Evolutionary conservation across 2,329 filamentous ascomycete genomes (phyloP).

Genomic region (Monosporascus sp.): DNA sequence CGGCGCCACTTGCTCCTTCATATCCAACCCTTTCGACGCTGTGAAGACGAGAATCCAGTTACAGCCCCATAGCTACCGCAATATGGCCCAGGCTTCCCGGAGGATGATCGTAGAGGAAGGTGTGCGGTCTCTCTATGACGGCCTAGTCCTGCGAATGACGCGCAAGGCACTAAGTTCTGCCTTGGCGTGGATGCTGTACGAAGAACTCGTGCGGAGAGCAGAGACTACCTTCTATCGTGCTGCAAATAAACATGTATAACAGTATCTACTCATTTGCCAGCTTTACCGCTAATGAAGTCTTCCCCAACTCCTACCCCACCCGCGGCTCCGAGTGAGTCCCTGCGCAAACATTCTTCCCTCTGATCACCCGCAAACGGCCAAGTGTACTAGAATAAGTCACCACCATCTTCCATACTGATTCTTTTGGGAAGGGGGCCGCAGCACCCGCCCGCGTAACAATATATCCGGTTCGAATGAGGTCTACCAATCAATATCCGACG

Average conservation of each 20-base stretch:
- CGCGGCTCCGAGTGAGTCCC: too few relatives aligned
- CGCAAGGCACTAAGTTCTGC: conserved; percentile 90
- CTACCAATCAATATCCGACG: not conserved
- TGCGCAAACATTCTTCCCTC: too few relatives aligned
- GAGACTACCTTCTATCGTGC: conserved; percentile 30
- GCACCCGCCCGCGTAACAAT: too few relatives aligned
- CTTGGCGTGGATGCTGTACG: conserved; percentile 96
- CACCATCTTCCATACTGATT: too few relatives aligned
- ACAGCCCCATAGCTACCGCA: conserved; percentile 75
- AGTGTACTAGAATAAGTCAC: too few relatives aligned
- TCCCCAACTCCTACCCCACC: conserved; percentile 4
- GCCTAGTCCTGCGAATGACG: conserved; percentile 78
- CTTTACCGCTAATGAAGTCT: too few relatives aligned
- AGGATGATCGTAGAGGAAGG: conserved; percentile 83
- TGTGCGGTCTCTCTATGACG: conserved; percentile 74
- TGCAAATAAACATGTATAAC: conserved; percentile 19
- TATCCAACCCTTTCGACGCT: conserved; percentile 96
- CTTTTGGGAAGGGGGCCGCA: too few relatives aligned
- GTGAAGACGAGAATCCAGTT: conserved; percentile 94
- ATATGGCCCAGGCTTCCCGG: conserved; percentile 71
- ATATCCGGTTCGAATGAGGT: not conserved
- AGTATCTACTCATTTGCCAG: not conserved
- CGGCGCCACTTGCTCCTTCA: conserved; percentile 73
- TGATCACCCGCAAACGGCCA: too few relatives aligned
- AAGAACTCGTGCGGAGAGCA: conserved; percentile 78